Base-by-base conservation (phyloP, 2,329 filamentous ascomycete species). In the Pleomassaria siparia region DNA sequence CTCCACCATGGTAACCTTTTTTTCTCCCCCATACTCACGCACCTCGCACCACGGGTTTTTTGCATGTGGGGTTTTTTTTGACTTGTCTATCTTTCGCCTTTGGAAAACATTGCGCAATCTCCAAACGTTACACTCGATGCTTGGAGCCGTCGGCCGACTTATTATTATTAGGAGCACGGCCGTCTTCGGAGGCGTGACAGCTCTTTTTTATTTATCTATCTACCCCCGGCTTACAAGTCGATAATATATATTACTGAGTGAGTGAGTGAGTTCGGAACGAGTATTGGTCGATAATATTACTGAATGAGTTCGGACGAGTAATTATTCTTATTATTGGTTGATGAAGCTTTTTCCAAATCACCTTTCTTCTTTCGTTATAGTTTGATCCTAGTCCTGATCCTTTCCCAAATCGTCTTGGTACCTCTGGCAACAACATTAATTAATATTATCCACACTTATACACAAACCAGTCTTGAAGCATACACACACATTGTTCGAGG, bases 81-180 rank as follows among this genome's bases (percentile, higher is more conserved):
- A n/a, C 41, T 47, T 43, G 42, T 55, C 56, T 64, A 65, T 65
- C 62, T 58, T 30, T n/a, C 18, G 12, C 18, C n/a, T n/a, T 26
- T 3, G 5, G 21, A 15, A 40, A 48, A 24, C 16, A 29, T 30
- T 50, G 36, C 36, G 47, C 29, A 50, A 50, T 50, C 40, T 22
- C 18, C 29, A 50, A 50, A 49, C 42, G 47, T 45, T 49, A 10
- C 18, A n/a, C 15, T 25, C 11, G 18, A 37, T 22, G 15, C 25
- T 18, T 40, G 22, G n/a, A 40, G 40, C 44, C 50, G 58, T 45
- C 55, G 48, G 20, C 56, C 58, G 60, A 60, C 58, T n/a, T n/a
- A n/a, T n/a, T n/a, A n/a, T n/a, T n/a, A n/a, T n/a, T 15, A 36
- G 46, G 47, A 45, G 42, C 37, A 42, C 56, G 41, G 49, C 63